Evolutionary conservation across 306 rosid species (phyloP).

Genomic region (Vigna angularis): DNA sequence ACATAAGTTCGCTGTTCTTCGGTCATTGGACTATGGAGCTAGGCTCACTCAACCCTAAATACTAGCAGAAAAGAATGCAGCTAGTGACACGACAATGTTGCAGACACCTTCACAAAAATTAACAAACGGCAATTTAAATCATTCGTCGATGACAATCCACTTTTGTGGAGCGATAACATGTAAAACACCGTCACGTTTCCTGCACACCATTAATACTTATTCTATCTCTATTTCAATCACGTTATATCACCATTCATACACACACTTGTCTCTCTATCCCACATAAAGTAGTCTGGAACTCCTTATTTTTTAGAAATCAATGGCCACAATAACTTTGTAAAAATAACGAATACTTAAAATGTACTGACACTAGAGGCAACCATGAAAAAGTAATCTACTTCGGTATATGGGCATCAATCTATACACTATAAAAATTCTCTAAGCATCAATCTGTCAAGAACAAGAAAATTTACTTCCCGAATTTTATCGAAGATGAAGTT

Average conservation of each 20-base stretch:
- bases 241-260: neutral
- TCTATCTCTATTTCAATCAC: neutral
- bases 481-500: neutral
- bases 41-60: neutral
- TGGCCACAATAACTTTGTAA: too few species aligned
- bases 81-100: neutral
- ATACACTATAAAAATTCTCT: neutral
- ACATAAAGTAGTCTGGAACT: neutral
- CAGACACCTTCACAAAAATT: neutral
- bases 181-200: neutral
- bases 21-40: neutral
- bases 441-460: neutral
- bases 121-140: neutral
- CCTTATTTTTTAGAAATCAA: neutral
- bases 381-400: neutral
- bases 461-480: neutral
- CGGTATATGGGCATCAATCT: neutral
- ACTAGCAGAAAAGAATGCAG: neutral
- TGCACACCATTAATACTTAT: neutral
- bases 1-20: neutral
- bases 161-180: neutral
- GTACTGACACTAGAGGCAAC: neutral
- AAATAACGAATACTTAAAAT: neutral
- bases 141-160: neutral
- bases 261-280: neutral